Evolutionary conservation across 495 filamentous ascomycete genomes (phyloP).

Genomic region (Stereocaulon alpinum): DNA sequence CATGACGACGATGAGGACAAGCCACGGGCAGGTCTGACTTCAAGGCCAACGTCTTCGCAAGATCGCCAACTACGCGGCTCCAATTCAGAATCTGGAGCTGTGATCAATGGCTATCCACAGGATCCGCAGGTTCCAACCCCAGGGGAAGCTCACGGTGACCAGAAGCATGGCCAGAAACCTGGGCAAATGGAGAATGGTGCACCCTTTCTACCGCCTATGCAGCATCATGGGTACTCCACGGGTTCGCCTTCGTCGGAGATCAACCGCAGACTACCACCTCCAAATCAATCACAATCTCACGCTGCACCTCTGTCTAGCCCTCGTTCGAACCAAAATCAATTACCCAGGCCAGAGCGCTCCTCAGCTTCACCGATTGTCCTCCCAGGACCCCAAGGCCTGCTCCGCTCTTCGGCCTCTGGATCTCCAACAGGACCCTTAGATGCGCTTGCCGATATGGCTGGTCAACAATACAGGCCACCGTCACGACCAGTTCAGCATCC

Average conservation of each 20-base stretch:
- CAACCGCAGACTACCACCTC: slow-evolving; percentile 18
- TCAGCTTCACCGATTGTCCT: slow-evolving; percentile 23
- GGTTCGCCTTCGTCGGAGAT: slow-evolving; percentile 14
- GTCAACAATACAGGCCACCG: slow-evolving; percentile 20
- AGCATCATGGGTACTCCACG: slow-evolving; percentile 11
- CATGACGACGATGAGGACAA: slow-evolving; percentile 20
- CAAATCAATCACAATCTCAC: slow-evolving; percentile 12
- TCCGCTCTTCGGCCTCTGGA: slow-evolving; percentile 16
- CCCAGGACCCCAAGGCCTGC: slow-evolving; percentile 22
- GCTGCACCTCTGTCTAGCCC: slow-evolving; percentile 17
- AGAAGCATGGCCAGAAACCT: slow-evolving; percentile 5
- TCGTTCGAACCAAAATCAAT: slow-evolving; percentile 13
- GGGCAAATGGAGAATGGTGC: slow-evolving; percentile 12
- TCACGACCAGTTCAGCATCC: slow-evolving; percentile 19
- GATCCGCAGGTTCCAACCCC: background rate
- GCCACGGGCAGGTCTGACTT: slow-evolving; percentile 10
- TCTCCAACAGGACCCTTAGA: slow-evolving; percentile 21
- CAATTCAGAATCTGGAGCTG: background rate
- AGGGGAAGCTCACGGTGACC: background rate
- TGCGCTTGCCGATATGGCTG: slow-evolving; percentile 18
- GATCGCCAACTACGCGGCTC: slow-evolving; percentile 4
- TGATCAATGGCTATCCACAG: slow-evolving; percentile 5
- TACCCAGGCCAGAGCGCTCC: slow-evolving; percentile 15
- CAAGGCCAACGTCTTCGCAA: slow-evolving; percentile 32
- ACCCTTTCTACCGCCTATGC: slow-evolving; percentile 20